Percentiles rank a stretch among this genome's conserved stretches.
phyloP scores from a whole-genome alignment of 495 filamentous ascomycete genomes.

The Hyaloscypha finlandica region DNA sequence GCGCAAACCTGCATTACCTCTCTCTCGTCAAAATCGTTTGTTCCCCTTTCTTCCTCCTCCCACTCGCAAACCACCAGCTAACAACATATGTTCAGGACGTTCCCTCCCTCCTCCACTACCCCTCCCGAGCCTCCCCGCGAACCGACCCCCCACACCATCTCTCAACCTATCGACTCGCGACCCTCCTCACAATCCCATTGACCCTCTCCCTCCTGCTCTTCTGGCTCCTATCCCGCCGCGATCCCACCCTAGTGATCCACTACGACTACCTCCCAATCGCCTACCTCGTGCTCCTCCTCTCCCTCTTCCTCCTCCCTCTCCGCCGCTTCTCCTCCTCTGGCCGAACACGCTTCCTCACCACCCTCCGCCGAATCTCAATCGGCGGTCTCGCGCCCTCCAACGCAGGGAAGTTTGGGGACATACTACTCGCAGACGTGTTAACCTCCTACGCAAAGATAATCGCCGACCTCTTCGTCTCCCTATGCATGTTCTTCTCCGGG shows the following conservation, averaged over 20 bases:
- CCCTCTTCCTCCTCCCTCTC: slow-evolving; percentile 72
- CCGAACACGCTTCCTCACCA: slow-evolving; percentile 71
- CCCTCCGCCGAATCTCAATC: slow-evolving; percentile 69
- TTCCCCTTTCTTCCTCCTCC: slow-evolving; percentile 7
- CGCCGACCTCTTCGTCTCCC: slow-evolving; percentile 81
- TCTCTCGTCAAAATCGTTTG: slow-evolving; percentile 69
- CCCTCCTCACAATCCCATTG: slow-evolving; percentile 70
- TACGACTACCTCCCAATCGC: slow-evolving; percentile 82
- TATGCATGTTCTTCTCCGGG: slow-evolving; percentile 81
- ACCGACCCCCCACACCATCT: slow-evolving; percentile 71
- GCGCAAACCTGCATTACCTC: slow-evolving; percentile 81
- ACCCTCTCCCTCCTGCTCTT: slow-evolving; percentile 71
- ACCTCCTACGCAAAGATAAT: slow-evolving; percentile 93
- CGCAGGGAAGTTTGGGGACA: slow-evolving; percentile 90
- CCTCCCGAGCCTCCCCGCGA: slow-evolving; percentile 58
- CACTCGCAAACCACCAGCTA: neutral
- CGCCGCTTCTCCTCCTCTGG: slow-evolving; percentile 70
- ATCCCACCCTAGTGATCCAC: slow-evolving; percentile 62
- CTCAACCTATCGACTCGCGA: slow-evolving; percentile 81
- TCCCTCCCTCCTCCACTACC: slow-evolving; percentile 77
- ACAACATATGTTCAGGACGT: slow-evolving; percentile 58
- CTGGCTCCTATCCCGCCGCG: slow-evolving; percentile 76
- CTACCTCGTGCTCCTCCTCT: slow-evolving; percentile 69
- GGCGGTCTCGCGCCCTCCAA: slow-evolving; percentile 79
- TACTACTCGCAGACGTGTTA: slow-evolving; percentile 90